Conservation (phyloP, 768 basidiomycete genomes). For the Epithele typhae region DNA sequence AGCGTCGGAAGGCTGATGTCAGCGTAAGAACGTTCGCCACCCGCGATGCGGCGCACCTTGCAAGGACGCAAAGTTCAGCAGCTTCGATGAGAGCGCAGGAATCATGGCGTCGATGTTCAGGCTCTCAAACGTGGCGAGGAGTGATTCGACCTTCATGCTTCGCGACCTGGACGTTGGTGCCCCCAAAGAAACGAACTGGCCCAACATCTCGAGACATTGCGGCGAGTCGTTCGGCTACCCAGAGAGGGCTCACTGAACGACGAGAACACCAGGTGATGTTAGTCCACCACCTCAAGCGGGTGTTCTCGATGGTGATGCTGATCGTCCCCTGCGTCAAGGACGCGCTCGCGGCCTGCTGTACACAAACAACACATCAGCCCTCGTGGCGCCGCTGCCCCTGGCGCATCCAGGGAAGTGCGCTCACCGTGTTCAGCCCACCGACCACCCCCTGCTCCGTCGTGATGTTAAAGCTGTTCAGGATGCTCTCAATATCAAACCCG, state of each 20-base stretch:
- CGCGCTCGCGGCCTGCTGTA: slow-evolving; percentile 58
- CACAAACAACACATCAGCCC: not conserved
- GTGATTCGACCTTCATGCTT: slow-evolving; percentile 59
- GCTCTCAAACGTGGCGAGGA: slow-evolving; percentile 56
- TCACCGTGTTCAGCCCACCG: slow-evolving; percentile 57
- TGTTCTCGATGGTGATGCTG: slow-evolving; percentile 56
- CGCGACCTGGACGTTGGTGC: slow-evolving; percentile 51
- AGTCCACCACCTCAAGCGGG: slow-evolving; percentile 45
- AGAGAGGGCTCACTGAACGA: slow-evolving; percentile 46
- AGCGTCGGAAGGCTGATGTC: slow-evolving; percentile 70
- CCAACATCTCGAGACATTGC: slow-evolving; percentile 56
- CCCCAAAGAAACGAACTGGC: slow-evolving; percentile 65
- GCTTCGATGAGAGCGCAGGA: slow-evolving; percentile 54
- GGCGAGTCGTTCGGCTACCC: slow-evolving; percentile 51
- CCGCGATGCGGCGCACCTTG: too few relatives aligned
- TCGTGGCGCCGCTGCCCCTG: too few relatives aligned
- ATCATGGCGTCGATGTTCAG: slow-evolving; percentile 52
- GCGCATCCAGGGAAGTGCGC: not conserved
- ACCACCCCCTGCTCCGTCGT: slow-evolving; percentile 43
- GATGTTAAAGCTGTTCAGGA: slow-evolving; percentile 63
- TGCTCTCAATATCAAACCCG: slow-evolving; percentile 49
- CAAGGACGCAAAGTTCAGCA: slow-evolving; percentile 49
- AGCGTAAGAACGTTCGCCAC: slow-evolving; percentile 21
- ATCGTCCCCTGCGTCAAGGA: slow-evolving; percentile 63
- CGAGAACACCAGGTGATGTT: slow-evolving; percentile 48